phyloP scores from a whole-genome alignment of 1,139 yeast species.

The Entelexis paramagnoliae region DNA sequence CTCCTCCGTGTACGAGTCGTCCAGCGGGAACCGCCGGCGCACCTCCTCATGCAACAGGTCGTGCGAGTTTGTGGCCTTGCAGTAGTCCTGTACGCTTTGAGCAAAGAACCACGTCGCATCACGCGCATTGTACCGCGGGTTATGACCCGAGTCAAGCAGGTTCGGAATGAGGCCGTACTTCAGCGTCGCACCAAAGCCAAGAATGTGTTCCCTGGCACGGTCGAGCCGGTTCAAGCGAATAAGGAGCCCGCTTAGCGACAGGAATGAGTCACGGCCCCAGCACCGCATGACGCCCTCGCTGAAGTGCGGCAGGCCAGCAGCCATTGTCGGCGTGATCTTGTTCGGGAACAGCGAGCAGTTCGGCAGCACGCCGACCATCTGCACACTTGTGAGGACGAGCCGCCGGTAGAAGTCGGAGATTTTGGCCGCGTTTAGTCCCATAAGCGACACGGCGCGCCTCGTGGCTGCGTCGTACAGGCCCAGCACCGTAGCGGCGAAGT shows the following conservation, averaged over 20 bases:
- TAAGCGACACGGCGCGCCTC: constrained; percentile 48
- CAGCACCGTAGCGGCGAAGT: constrained; percentile 70
- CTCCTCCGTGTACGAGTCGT: constrained; percentile 63
- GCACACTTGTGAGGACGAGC: constrained; percentile 72
- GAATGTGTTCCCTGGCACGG: constrained; percentile 70
- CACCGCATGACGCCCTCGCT: constrained; percentile 86
- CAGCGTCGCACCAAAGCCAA: constrained; percentile 81
- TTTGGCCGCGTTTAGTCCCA: constrained; percentile 40
- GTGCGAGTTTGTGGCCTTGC: constrained; percentile 27
- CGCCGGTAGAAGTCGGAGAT: constrained; percentile 67
- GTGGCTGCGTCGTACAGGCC: constrained; percentile 75
- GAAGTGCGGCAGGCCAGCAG: constrained; percentile 95
- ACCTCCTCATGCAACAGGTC: constrained; percentile 61
- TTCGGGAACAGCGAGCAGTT: constrained; percentile 68
- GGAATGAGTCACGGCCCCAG: constrained; percentile 97
- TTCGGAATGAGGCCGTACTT: constrained; percentile 95
- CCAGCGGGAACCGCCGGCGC: constrained; percentile 76
- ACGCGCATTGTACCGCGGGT: constrained; percentile 90
- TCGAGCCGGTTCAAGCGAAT: constrained; percentile 67
- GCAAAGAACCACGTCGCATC: constrained; percentile 96
- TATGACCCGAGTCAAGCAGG: constrained; percentile 79
- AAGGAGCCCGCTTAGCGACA: constrained; percentile 71
- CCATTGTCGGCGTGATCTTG: constrained; percentile 59
- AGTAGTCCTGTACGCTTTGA: constrained; percentile 78
- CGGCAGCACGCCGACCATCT: constrained; percentile 69